A percentile compares a stretch with the other conserved stretches of the same genome.
Conservation (phyloP, 1,284 basidiomycete species). For the Trametes pubescens region DNA sequence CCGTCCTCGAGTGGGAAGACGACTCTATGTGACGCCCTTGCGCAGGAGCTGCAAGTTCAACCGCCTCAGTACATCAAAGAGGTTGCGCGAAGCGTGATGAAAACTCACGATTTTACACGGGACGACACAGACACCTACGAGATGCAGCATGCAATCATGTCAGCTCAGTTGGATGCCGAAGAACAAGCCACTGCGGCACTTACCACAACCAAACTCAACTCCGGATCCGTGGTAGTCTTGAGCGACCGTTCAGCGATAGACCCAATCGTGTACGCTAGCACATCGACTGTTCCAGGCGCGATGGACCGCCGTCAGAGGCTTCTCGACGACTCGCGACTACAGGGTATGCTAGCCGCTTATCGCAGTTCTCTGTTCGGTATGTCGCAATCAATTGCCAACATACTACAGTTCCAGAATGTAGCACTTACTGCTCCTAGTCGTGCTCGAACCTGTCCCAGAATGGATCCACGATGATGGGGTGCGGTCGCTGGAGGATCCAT, state of each 20-base stretch:
- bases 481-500: conserved; percentile 59
- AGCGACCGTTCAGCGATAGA: conserved; percentile 71
- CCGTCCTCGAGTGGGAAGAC: conserved; percentile 74
- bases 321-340: conserved; percentile 48
- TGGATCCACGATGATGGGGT: conserved; percentile 72
- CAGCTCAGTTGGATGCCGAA: conserved; percentile 59
- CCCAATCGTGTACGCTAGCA: conserved; percentile 64
- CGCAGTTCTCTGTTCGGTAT: conserved; percentile 48
- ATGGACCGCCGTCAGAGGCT: conserved; percentile 46
- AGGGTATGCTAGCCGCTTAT: conserved; percentile 52
- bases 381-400: conserved; percentile 2
- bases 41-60: conserved; percentile 48
- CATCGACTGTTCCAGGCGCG: conserved; percentile 51
- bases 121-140: conserved; percentile 55
- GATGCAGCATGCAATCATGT: conserved; percentile 70
- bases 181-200: conserved; percentile 34
- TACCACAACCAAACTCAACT: conserved; percentile 29
- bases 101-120: conserved; percentile 56
- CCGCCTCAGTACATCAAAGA: conserved; percentile 57
- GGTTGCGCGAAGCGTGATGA: conserved; percentile 67
- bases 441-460: conserved; percentile 61
- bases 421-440: conserved; percentile 12
- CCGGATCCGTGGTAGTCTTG: conserved; percentile 54
- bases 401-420: neutral
- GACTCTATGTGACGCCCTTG: conserved; percentile 63